phyloP scores from a whole-genome alignment of 345 rosid genomes.

The Anacardium occidentale region DNA sequence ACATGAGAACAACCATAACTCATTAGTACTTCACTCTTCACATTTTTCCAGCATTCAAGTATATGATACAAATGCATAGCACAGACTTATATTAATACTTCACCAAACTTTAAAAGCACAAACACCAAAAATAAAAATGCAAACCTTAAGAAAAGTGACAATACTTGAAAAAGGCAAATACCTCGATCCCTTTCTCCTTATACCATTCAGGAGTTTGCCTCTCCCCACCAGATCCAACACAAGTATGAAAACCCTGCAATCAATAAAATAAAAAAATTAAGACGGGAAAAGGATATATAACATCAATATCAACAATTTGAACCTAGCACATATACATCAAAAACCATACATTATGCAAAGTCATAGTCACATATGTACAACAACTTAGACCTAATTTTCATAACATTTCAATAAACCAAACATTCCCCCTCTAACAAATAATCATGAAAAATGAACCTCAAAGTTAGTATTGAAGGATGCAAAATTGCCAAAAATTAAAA shows the following conservation, averaged over 20 bases:
- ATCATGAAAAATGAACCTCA: not conserved
- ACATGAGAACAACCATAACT: not conserved
- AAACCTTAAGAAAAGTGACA: slow-evolving; percentile 9
- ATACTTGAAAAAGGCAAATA: slow-evolving; percentile 16
- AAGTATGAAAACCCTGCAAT: slow-evolving; percentile 86
- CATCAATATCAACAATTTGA: not conserved
- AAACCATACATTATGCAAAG: not conserved
- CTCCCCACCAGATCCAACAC: slow-evolving; percentile 97
- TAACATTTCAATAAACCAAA: not conserved
- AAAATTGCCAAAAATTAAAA: not conserved
- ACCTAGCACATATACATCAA: not conserved
- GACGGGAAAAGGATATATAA: slow-evolving; percentile 8
- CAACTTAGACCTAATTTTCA: not conserved
- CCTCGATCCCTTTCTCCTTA: slow-evolving; percentile 97
- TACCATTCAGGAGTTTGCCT: slow-evolving; percentile 96
- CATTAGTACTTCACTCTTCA: slow-evolving; percentile 12
- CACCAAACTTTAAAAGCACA: not conserved
- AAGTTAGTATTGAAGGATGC: not conserved
- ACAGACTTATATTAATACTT: not conserved
- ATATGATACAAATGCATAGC: not conserved
- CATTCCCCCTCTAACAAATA: not conserved
- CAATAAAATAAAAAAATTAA: slow-evolving; percentile 17
- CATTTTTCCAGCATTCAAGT: not conserved
- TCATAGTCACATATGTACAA: not conserved
- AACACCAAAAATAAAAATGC: not conserved